These are phyloP conservation scores for Naganishia friedmannii DNA, from an alignment of 768 basidiomycete genomes.

Conservation along the genomic window DNA sequence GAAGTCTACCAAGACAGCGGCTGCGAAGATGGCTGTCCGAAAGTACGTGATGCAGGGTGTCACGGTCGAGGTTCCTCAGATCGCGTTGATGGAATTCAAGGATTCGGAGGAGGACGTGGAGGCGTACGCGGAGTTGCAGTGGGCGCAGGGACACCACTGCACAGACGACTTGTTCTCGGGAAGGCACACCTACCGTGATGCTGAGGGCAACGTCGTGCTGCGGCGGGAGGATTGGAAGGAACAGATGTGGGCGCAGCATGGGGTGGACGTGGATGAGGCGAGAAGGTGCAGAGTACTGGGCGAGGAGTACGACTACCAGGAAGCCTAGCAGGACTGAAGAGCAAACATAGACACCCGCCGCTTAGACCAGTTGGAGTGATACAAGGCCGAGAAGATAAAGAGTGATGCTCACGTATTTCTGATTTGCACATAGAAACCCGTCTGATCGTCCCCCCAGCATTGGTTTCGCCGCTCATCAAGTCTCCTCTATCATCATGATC, in stretches of 20 bases:
- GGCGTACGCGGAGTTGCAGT: background rate
- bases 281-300: background rate
- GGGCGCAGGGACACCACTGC: background rate
- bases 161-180: background rate
- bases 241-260: background rate
- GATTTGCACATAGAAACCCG: background rate
- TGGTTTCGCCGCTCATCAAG: background rate
- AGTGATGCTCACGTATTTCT: background rate
- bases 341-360: no score
- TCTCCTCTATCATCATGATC: no score
- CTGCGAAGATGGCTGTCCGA: background rate
- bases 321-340: background rate
- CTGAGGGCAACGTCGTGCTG: background rate
- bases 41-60: background rate
- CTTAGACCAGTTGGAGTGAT: no score
- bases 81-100: background rate
- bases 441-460: no score
- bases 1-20: slow-evolving; percentile 3
- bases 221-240: background rate
- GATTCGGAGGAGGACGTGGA: background rate
- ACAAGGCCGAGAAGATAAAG: background rate
- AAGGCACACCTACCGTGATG: slow-evolving; percentile 1
- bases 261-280: background rate
- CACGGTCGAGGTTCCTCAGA: background rate
- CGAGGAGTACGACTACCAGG: background rate